Evolutionary conservation across 495 filamentous ascomycete genomes (phyloP), one percentile per base, ranked within the genome.

Genomic region (Letharia lupina): DNA sequence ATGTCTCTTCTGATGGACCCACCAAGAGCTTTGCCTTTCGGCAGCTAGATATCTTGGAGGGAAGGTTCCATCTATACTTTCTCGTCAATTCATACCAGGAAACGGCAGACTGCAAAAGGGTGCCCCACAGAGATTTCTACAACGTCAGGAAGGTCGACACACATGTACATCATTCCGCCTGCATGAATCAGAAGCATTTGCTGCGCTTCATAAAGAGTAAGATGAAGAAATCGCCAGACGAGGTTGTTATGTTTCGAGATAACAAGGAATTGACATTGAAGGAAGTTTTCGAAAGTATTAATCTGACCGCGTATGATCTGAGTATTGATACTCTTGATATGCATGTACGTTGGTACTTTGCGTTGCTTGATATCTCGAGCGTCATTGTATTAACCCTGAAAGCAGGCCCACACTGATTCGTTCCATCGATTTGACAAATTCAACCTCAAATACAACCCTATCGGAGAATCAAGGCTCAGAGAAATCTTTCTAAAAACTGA

Each of bases 391-490:
- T 70, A 50, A 72, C 64, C 47, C 18, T 28, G 47, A 42, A 52
- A 54, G 39, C 70, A 93, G 89, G 93, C 94, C 42, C 94, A 98
- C 72, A 97, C 91, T 4, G 94, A 98, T 76, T 94, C 92, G 5
- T 98, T 98, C 77, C 94, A 98, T 75, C 91, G 94, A 0, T 98
- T 98, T 73, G 94, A 98, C 78, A 98, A 98, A 75, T 98, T 98
- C 82, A 98, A 98, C 72, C 81, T 98, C 35, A 98, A 98, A 73
- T 98, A 98, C 73, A 98, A 98, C 71, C 94, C 94, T 4, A 89
- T 98, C 48, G 94, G 94, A 40, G 94, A 98, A 75, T 98, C 95
- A 31, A 86, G 94, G 45, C 79, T 98, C 54, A 87, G 94, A 66
- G 95, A 93, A 45, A 98, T 98, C 69, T 98, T 98, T 75, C 79